Conservation (phyloP, 257 asterid genomes). For the Fraxinus pennsylvanica region DNA sequence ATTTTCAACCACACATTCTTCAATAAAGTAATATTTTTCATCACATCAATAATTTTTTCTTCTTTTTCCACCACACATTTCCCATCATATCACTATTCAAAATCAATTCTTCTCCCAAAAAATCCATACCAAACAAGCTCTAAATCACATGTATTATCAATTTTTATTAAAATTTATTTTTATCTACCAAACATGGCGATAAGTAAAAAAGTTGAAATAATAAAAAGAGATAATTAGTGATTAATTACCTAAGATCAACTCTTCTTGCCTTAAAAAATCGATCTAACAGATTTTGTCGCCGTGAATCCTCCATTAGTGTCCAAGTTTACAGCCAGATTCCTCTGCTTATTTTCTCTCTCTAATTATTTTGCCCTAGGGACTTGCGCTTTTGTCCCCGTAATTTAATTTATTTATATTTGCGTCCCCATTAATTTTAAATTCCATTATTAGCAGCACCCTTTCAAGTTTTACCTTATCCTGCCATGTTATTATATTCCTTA, state of each 20-base stretch:
- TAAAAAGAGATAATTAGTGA: slow-evolving; percentile 2
- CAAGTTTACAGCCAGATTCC: slow-evolving; percentile 72
- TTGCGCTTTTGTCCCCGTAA: slow-evolving; percentile 25
- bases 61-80: too few species aligned
- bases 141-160: too few species aligned
- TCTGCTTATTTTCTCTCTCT: slow-evolving; percentile 33
- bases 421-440: slow-evolving; percentile 10
- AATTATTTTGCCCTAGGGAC: slow-evolving; percentile 49
- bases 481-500: slow-evolving; percentile 86
- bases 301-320: slow-evolving; percentile 61
- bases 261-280: slow-evolving; percentile 54
- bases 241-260: slow-evolving; percentile 18
- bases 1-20: too few species aligned
- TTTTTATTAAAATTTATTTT: too few species aligned
- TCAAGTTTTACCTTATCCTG: slow-evolving; percentile 23
- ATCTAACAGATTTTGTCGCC: slow-evolving; percentile 69
- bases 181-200: too few species aligned
- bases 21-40: too few species aligned
- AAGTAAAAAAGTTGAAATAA: background rate
- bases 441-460: slow-evolving; percentile 28
- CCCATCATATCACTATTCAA: too few species aligned
- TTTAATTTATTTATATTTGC: slow-evolving; percentile 11
- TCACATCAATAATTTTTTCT: too few species aligned
- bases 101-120: too few species aligned
- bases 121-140: too few species aligned